A percentile compares a stretch with the other conserved stretches of the same genome.
phyloP scores from a whole-genome alignment of 306 rosid species.

The Citrullus mucosospermus region DNA sequence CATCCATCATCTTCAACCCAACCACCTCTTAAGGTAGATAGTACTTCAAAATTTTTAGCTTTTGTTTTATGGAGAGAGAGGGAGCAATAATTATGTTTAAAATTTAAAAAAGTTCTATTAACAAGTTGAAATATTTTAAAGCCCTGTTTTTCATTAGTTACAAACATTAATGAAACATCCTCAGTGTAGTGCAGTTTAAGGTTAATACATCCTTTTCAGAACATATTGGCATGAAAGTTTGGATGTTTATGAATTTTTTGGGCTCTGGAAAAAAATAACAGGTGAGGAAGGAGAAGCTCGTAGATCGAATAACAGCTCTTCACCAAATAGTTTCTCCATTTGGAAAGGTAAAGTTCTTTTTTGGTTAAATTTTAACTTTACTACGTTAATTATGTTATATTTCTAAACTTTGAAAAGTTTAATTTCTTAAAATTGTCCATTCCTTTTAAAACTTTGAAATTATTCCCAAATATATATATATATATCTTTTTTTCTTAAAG shows the following conservation, averaged over 20 bases:
- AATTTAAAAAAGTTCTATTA: background rate
- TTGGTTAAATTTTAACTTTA: background rate
- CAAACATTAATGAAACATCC: background rate
- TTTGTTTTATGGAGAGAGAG: background rate
- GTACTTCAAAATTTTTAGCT: background rate
- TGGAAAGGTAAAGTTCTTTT: slow-evolving; percentile 55
- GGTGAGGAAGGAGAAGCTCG: slow-evolving; percentile 92
- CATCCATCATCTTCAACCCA: slow-evolving; percentile 51
- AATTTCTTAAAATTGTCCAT: no score
- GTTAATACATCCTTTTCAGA: background rate
- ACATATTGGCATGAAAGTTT: background rate
- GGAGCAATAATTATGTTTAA: background rate
- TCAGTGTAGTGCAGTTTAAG: background rate
- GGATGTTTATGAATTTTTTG: background rate
- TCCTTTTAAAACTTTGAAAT: no score
- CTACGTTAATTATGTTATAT: no score
- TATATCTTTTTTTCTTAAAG: no score
- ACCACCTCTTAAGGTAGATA: slow-evolving; percentile 64
- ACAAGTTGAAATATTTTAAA: background rate
- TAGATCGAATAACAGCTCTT: slow-evolving; percentile 77
- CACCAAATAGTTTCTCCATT: slow-evolving; percentile 88
- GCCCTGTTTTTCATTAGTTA: no score
- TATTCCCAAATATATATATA: no score
- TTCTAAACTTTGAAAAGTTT: no score
- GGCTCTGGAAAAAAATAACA: background rate